A percentile compares a stretch with the other conserved stretches of the same genome.
Conservation (phyloP, 805 yeast genomes). For the Candida tammaniensis region DNA sequence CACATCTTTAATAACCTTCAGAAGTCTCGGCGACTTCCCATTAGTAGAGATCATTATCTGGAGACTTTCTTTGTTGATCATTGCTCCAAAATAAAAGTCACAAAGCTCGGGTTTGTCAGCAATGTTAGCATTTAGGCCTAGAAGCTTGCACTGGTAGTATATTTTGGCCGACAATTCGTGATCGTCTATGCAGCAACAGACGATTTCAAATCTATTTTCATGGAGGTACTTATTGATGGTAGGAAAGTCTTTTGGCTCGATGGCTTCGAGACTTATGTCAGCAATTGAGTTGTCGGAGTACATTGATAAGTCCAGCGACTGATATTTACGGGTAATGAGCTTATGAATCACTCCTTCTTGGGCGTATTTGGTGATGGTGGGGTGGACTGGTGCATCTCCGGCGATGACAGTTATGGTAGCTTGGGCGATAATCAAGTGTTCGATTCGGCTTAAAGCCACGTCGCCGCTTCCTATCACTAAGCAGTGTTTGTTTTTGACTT, state of each 20-base stretch:
- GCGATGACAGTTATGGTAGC: constrained; percentile 68
- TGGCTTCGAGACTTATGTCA: not conserved
- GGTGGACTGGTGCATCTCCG: constrained; percentile 29
- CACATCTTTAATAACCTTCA: constrained; percentile 48
- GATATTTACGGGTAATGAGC: constrained; percentile 45
- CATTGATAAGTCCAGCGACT: constrained; percentile 46
- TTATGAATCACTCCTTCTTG: constrained; percentile 40
- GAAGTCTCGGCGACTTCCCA: constrained; percentile 77
- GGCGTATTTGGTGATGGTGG: constrained; percentile 24
- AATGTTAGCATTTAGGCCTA: constrained; percentile 64
- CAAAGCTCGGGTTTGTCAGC: constrained; percentile 85
- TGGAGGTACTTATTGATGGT: constrained; percentile 32
- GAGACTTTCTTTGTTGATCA: constrained; percentile 66
- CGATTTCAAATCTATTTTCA: constrained; percentile 54
- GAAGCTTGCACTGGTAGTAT: constrained; percentile 45
- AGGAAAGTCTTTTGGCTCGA: constrained; percentile 17
- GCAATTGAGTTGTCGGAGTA: constrained; percentile 34
- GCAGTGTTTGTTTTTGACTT: constrained; percentile 61
- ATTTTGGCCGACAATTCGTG: constrained; percentile 56
- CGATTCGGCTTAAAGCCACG: constrained; percentile 70
- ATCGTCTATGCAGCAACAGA: constrained; percentile 74
- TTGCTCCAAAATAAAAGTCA: constrained; percentile 83
- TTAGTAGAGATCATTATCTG: constrained; percentile 83
- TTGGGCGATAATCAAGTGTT: constrained; percentile 64
- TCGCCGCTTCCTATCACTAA: constrained; percentile 77